These are phyloP conservation scores for Phytophthora ohioensis DNA, from an alignment of 352 stramenopile species.

Conservation along the genomic window DNA sequence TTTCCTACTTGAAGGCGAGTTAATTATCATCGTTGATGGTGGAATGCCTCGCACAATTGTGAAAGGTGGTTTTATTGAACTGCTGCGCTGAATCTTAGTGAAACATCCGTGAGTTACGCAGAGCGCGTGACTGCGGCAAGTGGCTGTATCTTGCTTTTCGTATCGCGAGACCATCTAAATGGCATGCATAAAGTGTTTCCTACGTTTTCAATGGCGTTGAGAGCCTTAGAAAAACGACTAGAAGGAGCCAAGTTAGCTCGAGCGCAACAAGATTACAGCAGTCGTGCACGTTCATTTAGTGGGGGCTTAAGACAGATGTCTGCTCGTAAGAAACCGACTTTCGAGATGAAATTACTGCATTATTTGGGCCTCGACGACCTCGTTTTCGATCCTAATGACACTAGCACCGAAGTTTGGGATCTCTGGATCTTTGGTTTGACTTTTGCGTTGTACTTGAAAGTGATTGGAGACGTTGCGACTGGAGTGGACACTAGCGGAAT, in stretches of 20 bases:
- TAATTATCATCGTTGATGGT: slow-evolving; percentile 52
- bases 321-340: slow-evolving; percentile 19
- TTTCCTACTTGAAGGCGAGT: slow-evolving; percentile 63
- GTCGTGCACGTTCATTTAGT: slow-evolving; percentile 11
- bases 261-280: slow-evolving; percentile 33
- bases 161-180: slow-evolving; percentile 60
- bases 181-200: slow-evolving; percentile 68
- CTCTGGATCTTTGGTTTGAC: slow-evolving; percentile 39
- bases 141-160: slow-evolving; percentile 63
- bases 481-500: slow-evolving; percentile 14
- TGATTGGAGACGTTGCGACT: slow-evolving; percentile 49
- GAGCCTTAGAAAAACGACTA: slow-evolving; percentile 61
- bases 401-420: slow-evolving; percentile 37
- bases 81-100: slow-evolving; percentile 54
- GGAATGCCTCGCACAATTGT: slow-evolving; percentile 45
- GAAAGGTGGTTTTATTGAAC: slow-evolving; percentile 63
- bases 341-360: slow-evolving; percentile 38
- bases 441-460: slow-evolving; percentile 44
- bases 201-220: slow-evolving; percentile 66
- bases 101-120: slow-evolving; percentile 58
- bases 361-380: slow-evolving; percentile 42
- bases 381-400: slow-evolving; percentile 54
- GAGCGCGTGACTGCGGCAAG: slow-evolving; percentile 68
- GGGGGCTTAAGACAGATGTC: background rate
- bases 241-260: slow-evolving; percentile 54